Percentiles rank a stretch among this genome's conserved stretches.
phyloP scores from a whole-genome alignment of 148 eudicot species.

The Persicaria tinctoria region DNA sequence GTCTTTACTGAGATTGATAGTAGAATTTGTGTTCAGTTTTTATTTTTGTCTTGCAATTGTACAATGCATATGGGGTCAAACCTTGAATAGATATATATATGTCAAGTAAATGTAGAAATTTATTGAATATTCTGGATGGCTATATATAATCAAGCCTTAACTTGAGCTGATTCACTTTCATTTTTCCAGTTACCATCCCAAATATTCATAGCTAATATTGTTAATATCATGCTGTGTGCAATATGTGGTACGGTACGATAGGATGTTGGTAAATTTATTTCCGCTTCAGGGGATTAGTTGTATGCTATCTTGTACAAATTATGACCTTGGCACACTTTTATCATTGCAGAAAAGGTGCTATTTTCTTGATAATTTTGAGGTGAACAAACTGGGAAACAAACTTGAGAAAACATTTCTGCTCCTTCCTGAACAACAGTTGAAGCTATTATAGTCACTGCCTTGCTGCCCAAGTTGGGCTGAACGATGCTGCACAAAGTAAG shows the following conservation, averaged over 20 bases:
- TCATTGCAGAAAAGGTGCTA: constrained; percentile 10
- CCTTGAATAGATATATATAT: too few species aligned
- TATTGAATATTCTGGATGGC: not conserved
- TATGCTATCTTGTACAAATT: not conserved
- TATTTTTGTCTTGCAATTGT: too few species aligned
- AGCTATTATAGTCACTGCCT: not conserved
- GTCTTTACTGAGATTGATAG: too few species aligned
- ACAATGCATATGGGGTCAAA: too few species aligned
- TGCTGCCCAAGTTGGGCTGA: not conserved
- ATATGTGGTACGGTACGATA: not conserved
- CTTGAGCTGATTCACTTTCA: not conserved
- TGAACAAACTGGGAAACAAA: not conserved
- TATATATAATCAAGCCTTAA: not conserved
- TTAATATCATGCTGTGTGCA: not conserved
- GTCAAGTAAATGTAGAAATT: too few species aligned
- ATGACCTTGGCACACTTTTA: not conserved
- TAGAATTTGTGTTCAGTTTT: too few species aligned
- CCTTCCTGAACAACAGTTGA: not conserved
- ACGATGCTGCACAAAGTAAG: not conserved
- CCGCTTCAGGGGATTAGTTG: too few species aligned
- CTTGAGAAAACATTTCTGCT: not conserved
- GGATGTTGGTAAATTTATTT: not conserved
- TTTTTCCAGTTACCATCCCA: not conserved
- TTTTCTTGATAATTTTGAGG: not conserved
- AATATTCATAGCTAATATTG: not conserved